Evolutionary conservation across 2,329 filamentous ascomycete genomes (phyloP).

Genomic region (Monosporascus sp.): DNA sequence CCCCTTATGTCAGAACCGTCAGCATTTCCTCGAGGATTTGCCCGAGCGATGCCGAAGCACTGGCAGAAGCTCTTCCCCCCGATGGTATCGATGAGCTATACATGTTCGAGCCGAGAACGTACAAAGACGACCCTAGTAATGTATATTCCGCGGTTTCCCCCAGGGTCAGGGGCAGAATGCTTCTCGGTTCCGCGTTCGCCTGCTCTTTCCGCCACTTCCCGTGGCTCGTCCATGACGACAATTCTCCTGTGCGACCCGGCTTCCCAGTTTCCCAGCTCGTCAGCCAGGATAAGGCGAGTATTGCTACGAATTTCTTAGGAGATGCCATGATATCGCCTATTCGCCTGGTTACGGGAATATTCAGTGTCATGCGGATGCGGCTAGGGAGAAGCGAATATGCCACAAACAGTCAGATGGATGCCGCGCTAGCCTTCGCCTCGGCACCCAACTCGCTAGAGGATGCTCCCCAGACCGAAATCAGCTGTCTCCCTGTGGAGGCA

Average conservation of each 20-base stretch:
- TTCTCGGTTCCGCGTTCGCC: neutral
- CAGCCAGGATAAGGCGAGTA: neutral
- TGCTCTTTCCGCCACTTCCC: neutral
- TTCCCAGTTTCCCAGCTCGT: neutral
- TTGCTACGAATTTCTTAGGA: neutral
- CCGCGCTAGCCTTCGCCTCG: neutral
- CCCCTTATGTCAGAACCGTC: neutral
- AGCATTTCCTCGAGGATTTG: neutral
- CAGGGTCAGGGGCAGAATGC: neutral
- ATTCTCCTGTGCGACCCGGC: neutral
- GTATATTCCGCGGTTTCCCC: neutral
- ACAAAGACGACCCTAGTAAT: neutral
- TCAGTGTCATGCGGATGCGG: neutral
- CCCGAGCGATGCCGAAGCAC: neutral
- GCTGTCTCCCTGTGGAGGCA: no score
- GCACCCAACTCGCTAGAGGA: neutral
- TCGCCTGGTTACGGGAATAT: neutral
- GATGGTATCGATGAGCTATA: neutral
- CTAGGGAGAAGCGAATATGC: neutral
- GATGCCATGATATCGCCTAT: neutral
- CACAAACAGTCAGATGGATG: neutral
- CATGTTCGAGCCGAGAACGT: neutral
- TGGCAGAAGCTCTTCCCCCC: neutral
- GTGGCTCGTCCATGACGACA: neutral
- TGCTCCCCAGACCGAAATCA: no score